Base-by-base conservation (phyloP, 768 basidiomycete species). In the Kwoniella dendrophila region DNA sequence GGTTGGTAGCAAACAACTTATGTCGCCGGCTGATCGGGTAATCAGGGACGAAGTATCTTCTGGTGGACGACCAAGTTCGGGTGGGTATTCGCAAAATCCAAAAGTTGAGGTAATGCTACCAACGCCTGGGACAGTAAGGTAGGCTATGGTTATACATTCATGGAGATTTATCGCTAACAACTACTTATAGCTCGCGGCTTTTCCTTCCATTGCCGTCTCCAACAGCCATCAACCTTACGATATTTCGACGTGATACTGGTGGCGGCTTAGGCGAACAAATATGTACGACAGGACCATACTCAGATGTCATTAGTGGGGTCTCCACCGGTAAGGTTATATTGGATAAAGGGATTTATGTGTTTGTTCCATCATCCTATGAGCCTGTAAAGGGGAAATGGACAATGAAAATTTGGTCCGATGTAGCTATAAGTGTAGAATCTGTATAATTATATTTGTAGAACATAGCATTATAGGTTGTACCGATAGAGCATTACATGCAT, bases 221-320 rank as follows among this genome's bases (percentile, higher is more conserved):
- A 4, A 58, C 63, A 14, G 73, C 76, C 0, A 62, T 76, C 65
- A 77, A 77, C 58, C 53, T 79, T 3, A 76, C 78, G 5, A 52
- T 79, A 18, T 77, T 75, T 67, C 58, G 54, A 24, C 67, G 78
- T 12, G 86, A 85, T 63, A 77, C 82, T 0, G 71, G 81, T 1
- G 72, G 73, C 8, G 72, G 78, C 0, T 56, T 77, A 8, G 67
- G 75, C n/a, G 73, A 74, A 16, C 71, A 71, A 34, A 71, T 90
- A 4, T 77, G 82, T 0, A 90, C 90, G 0, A 91, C 92, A 0
- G 92, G 91, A 1, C 84, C 88, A 0, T 95, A 93, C 71, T 84
- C 86, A 26, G 90, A 93, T 63, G 81, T 84, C 0, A 78, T 87
- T 29, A 85, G 87, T 0, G 92, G 93, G 0, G 90, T 88, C 0